Evolutionary conservation across 2,329 filamentous ascomycete species (phyloP).

Genomic region (Fusarium annulatum): DNA sequence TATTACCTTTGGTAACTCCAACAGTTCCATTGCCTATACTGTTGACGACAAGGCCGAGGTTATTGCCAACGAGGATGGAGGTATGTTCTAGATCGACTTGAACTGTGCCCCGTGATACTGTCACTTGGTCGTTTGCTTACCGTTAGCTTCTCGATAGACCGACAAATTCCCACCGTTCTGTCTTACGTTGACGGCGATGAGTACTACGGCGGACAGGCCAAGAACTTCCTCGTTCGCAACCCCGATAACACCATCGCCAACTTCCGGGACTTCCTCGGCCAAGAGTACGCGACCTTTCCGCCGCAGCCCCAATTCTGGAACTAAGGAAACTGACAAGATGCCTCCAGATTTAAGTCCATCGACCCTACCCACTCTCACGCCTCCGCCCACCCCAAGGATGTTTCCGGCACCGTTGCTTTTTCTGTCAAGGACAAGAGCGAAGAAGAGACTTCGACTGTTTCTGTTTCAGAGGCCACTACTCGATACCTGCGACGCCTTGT

Average conservation of each 20-base stretch:
- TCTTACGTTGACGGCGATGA: conserved; percentile 97
- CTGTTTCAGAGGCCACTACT: conserved; percentile 83
- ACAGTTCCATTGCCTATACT: conserved; percentile 96
- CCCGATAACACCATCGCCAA: conserved; percentile 92
- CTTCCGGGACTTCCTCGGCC: conserved; percentile 95
- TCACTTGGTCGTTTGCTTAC: conserved; percentile 12
- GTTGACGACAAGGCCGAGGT: conserved; percentile 95
- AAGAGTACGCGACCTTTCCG: conserved; percentile 72
- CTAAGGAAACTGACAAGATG: conserved; percentile 30
- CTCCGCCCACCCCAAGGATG: conserved; percentile 87
- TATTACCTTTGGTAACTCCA: conserved; percentile 97
- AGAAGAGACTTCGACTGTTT: conserved; percentile 72
- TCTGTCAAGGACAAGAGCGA: conserved; percentile 81
- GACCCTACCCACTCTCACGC: conserved; percentile 95
- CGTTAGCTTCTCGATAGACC: conserved; percentile 67
- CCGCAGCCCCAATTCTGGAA: neutral
- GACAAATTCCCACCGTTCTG: conserved; percentile 93
- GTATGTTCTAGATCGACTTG: conserved; percentile 59
- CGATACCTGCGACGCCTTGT: conserved; percentile 86
- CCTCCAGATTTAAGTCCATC: conserved; percentile 84
- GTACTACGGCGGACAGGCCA: conserved; percentile 95
- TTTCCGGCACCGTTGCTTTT: conserved; percentile 80
- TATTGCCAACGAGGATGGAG: conserved; percentile 98
- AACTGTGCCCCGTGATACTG: neutral
- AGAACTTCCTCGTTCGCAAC: conserved; percentile 92